A percentile compares a stretch with the other conserved stretches of the same genome.
Evolutionary conservation across 208 protist species (phyloP).

Genomic region (Angomonas deanei): DNA sequence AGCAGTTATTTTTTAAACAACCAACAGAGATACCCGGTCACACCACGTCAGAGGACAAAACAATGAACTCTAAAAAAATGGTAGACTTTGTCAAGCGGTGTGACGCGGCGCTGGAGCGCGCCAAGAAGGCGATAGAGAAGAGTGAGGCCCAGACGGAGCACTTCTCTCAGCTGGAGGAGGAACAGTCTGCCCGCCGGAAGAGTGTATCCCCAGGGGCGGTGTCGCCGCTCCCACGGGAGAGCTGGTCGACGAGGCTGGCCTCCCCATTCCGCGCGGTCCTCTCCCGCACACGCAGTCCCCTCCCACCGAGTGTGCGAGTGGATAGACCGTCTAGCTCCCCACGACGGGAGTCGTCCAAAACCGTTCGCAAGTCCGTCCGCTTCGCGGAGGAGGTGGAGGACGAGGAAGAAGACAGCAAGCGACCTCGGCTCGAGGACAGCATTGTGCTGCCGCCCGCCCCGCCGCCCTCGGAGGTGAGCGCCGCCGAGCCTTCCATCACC

Average conservation of each 20-base stretch:
- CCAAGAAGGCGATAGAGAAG: constrained; percentile 25
- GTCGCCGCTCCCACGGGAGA: constrained; percentile 1
- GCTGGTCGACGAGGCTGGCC: constrained; percentile 10
- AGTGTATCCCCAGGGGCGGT: background rate
- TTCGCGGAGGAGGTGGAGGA: constrained; percentile 15
- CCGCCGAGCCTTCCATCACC: constrained; percentile 6
- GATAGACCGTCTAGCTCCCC: constrained; percentile 19
- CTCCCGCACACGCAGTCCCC: background rate
- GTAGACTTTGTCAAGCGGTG: constrained; percentile 17
- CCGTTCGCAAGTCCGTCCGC: constrained; percentile 47
- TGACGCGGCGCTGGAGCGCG: constrained; percentile 25
- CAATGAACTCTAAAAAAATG: background rate
- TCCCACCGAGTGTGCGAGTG: constrained; percentile 15
- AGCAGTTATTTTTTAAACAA: too few species aligned
- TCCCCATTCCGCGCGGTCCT: constrained; percentile 1
- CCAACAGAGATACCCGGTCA: too few species aligned
- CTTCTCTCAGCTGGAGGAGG: constrained; percentile 5
- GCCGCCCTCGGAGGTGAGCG: constrained; percentile 6
- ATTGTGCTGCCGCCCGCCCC: background rate
- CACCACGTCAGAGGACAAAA: background rate
- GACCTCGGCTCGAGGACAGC: constrained; percentile 8
- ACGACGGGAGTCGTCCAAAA: too few species aligned
- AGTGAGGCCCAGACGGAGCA: constrained; percentile 15
- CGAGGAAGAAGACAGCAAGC: too few species aligned
- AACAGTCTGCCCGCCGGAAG: background rate